phyloP scores from a whole-genome alignment of 148 eudicot genomes.

The Rhododendron henanense region DNA sequence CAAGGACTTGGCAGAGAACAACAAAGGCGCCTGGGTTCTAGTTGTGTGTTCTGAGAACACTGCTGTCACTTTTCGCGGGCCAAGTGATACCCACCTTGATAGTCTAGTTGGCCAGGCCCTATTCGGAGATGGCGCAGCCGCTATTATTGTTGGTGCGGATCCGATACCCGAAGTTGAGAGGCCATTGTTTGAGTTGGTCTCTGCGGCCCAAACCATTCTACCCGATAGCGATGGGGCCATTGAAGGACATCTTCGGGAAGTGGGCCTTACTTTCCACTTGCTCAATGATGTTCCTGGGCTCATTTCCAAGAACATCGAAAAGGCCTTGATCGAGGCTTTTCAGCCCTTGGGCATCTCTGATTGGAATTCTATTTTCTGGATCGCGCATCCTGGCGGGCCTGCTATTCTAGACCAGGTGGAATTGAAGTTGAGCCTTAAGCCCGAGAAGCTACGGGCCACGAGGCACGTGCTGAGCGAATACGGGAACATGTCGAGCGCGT shows the following conservation, averaged over 20 bases:
- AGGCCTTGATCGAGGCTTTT: constrained; percentile 30
- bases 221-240: constrained; percentile 36
- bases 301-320: constrained; percentile 34
- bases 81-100: no score
- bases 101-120: no score
- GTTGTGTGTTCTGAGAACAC: no score
- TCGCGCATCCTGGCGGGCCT: constrained; percentile 40
- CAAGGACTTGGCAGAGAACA: no score
- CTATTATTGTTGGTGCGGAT: no score
- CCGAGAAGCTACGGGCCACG: constrained; percentile 29
- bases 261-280: constrained; percentile 31
- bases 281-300: constrained; percentile 40
- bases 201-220: no score
- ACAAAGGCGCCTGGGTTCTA: no score
- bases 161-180: no score
- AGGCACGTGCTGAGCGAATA: constrained; percentile 22
- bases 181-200: no score
- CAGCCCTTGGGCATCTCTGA: constrained; percentile 30
- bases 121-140: no score
- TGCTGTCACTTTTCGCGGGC: no score
- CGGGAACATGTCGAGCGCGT: constrained; percentile 34
- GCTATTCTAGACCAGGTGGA: constrained; percentile 41
- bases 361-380: constrained; percentile 41
- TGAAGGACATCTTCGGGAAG: constrained; percentile 35
- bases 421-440: constrained; percentile 24